phyloP scores from a whole-genome alignment of 192 early-diverging fungal species.

The Coemansia sp. region DNA sequence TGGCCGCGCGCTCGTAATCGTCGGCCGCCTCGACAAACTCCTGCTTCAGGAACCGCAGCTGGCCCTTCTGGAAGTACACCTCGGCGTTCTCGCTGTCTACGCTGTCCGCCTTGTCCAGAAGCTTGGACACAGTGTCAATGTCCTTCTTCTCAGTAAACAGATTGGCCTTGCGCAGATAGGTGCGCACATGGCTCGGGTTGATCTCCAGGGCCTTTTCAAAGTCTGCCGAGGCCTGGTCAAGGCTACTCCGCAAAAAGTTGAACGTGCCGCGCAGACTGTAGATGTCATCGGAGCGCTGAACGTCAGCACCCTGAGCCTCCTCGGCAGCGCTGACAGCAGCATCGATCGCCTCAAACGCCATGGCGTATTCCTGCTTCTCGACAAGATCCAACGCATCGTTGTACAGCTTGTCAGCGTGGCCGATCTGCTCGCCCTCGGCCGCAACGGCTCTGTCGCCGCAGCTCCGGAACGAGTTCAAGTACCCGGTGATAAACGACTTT shows the following conservation, averaged over 20 bases:
- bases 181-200: slow-evolving; percentile 78
- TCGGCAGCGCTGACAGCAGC: slow-evolving; percentile 64
- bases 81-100: slow-evolving; percentile 76
- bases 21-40: slow-evolving; percentile 77
- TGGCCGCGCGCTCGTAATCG: slow-evolving; percentile 80
- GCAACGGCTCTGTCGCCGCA: slow-evolving; percentile 29
- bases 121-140: slow-evolving; percentile 34
- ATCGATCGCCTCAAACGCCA: slow-evolving; percentile 62
- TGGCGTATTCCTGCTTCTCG: slow-evolving; percentile 58
- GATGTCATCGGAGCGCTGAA: slow-evolving; percentile 62
- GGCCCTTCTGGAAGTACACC: slow-evolving; percentile 81
- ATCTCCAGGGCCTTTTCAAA: slow-evolving; percentile 79
- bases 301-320: slow-evolving; percentile 4
- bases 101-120: slow-evolving; percentile 54
- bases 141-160: slow-evolving; percentile 85
- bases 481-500: slow-evolving; percentile 86
- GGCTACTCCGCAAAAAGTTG: slow-evolving; percentile 81
- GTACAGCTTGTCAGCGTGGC: slow-evolving; percentile 53
- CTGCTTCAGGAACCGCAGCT: slow-evolving; percentile 72
- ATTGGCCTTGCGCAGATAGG: slow-evolving; percentile 86
- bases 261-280: slow-evolving; percentile 89
- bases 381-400: slow-evolving; percentile 58
- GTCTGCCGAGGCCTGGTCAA: slow-evolving; percentile 67
- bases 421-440: slow-evolving; percentile 22
- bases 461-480: slow-evolving; percentile 88